Percentiles rank a stretch among this genome's conserved stretches.
phyloP scores from a whole-genome alignment of 768 basidiomycete genomes.

The Amanita molliuscula region DNA sequence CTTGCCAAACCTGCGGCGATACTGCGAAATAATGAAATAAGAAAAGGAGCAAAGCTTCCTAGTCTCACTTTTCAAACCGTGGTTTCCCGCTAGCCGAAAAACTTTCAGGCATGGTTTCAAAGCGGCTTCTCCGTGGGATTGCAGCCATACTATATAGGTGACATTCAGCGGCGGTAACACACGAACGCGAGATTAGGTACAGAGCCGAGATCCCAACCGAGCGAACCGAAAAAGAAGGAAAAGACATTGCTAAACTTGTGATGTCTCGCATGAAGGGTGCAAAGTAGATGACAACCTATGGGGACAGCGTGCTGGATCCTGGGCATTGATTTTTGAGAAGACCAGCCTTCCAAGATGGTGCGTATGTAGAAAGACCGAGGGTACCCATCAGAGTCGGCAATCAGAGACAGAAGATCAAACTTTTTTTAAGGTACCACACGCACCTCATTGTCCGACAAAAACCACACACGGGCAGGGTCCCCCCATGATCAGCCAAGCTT shows the following conservation, averaged over 20 bases:
- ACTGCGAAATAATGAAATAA: background rate
- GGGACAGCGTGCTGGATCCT: conserved; percentile 77
- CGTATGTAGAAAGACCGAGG: conserved; percentile 43
- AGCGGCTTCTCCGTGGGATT: conserved; percentile 78
- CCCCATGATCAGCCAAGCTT: background rate
- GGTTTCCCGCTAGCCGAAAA: conserved; percentile 56
- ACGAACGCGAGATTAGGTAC: conserved; percentile 1
- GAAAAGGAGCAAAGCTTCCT: conserved; percentile 1
- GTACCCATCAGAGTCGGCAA: conserved; percentile 67
- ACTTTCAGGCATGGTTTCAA: conserved; percentile 61
- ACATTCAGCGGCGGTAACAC: background rate
- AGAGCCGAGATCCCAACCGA: background rate
- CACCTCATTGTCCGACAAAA: background rate
- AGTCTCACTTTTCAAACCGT: too few relatives aligned
- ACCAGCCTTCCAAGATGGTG: conserved; percentile 68
- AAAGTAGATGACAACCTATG: conserved; percentile 25
- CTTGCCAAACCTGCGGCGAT: background rate
- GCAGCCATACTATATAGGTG: conserved; percentile 54
- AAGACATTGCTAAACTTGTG: too few relatives aligned
- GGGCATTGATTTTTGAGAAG: conserved; percentile 56
- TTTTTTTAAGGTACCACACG: background rate
- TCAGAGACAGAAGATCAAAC: conserved; percentile 19
- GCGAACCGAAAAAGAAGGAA: background rate
- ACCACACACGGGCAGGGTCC: background rate
- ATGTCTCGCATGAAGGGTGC: background rate